Evolutionary conservation across 225 moss, liverwort and hornwort species (phyloP), one percentile per base, ranked within the genome.

Genomic region (Asterella californica): DNA sequence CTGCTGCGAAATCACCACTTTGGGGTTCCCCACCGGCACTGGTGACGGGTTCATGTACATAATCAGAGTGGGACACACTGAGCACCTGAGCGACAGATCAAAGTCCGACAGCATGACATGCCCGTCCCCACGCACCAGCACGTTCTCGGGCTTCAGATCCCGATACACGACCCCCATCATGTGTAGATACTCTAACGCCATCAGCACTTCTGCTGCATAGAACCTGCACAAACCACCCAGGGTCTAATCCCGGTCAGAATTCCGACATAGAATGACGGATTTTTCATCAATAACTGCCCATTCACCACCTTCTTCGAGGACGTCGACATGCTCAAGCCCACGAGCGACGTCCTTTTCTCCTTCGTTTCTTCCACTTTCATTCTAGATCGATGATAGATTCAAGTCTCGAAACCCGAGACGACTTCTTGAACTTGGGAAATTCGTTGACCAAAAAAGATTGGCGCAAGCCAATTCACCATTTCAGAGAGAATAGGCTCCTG

Each of bases 91-190:
- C 27, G 96, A 96, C 38, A 96, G 91, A 83, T 96, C 96, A 33
- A 96, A 96, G 82, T 96, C 96, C 42, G 96, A 96, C 66, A 96
- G 94, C 96, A 96, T 96, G 52, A 96, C 86, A 55, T 96, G 96
- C 49, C 96, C 96, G 64, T 96, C 96, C 81, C 90, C 94, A 63
- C 96, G 89, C 70, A 96, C 94, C 73, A 96, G 70, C 36, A 96
- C 96, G 83, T 96, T 96, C 76, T 96, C 96, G 69, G 96, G 96
- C 86, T 96, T 96, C 83, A 96, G 86, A 83, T 96, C 96, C 36
- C 96, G 90, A 79, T 96, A 96, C 48, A 96, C 96, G 0, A 96
- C 92, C 74, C 96, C 96, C 96, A 96, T 94, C 96, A 96, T 96
- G 45, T 96, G 96, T 14, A 96, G 86, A 78, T 96, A 96, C 86